These are phyloP conservation scores for Heterobasidion parviporum DNA, from an alignment of 1,284 basidiomycete species.

Conservation along the genomic window DNA sequence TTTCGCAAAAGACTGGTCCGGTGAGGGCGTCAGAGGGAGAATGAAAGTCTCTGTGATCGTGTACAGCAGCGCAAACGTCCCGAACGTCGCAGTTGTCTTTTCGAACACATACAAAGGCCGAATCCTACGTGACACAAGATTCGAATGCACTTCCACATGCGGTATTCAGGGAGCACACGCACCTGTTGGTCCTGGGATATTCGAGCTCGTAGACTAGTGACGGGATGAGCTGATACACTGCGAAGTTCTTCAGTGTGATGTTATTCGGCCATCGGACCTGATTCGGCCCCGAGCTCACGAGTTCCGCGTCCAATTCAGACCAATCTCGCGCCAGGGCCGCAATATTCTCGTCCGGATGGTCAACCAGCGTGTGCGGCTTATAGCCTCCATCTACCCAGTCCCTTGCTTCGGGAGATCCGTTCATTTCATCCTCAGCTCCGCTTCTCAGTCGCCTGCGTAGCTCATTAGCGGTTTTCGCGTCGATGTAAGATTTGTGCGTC, in stretches of 20 bases:
- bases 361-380: conserved; percentile 46
- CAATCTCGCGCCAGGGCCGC: conserved; percentile 71
- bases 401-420: background rate
- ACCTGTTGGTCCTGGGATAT: conserved; percentile 86
- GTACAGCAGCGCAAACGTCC: conserved; percentile 90
- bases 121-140: conserved; percentile 41
- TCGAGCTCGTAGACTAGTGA: conserved; percentile 95
- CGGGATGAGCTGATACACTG: conserved; percentile 84
- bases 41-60: conserved; percentile 93
- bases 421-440: conserved; percentile 17
- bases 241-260: conserved; percentile 79
- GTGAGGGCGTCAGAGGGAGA: conserved; percentile 68
- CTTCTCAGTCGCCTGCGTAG: conserved; percentile 45
- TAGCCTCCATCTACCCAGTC: no score
- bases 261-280: conserved; percentile 81
- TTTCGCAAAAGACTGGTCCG: conserved; percentile 67
- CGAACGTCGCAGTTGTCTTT: conserved; percentile 92
- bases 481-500: conserved; percentile 38
- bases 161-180: conserved; percentile 15
- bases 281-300: conserved; percentile 62
- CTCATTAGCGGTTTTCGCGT: conserved; percentile 39
- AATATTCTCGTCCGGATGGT: conserved; percentile 67
- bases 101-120: conserved; percentile 90
- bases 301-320: conserved; percentile 69
- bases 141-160: background rate